Evolutionary conservation across 2,329 filamentous ascomycete species (phyloP).

Genomic region (Balansia obtecta): DNA sequence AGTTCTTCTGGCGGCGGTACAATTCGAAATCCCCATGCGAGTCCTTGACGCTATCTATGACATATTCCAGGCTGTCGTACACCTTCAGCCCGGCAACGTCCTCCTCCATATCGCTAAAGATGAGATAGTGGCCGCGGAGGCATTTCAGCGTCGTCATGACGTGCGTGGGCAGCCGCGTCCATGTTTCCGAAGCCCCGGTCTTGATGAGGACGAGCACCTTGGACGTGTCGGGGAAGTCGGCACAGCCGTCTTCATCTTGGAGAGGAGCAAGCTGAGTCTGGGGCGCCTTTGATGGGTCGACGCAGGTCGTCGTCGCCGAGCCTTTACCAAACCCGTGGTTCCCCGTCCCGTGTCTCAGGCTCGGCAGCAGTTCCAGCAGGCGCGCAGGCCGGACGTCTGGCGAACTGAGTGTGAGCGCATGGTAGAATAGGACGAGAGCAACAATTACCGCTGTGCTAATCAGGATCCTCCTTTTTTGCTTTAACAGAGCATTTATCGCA

Average conservation of each 20-base stretch:
- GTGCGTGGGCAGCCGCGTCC: slow-evolving; percentile 38
- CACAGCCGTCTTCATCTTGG: slow-evolving; percentile 16
- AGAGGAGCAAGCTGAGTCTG: not conserved
- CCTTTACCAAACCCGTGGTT: not conserved
- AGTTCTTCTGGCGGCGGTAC: slow-evolving; percentile 31
- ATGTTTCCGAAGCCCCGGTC: slow-evolving; percentile 44
- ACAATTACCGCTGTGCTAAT: not conserved
- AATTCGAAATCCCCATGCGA: slow-evolving; percentile 37
- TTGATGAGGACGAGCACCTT: slow-evolving; percentile 41
- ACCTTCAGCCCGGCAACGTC: slow-evolving; percentile 30
- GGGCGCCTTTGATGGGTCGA: not conserved
- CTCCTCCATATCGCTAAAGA: slow-evolving; percentile 46
- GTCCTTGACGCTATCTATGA: slow-evolving; percentile 28
- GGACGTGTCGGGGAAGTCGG: slow-evolving; percentile 29
- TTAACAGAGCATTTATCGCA: not conserved
- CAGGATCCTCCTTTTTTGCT: not conserved
- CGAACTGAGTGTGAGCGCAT: not conserved
- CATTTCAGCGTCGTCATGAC: slow-evolving; percentile 40
- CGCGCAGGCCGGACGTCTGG: not conserved
- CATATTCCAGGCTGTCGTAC: slow-evolving; percentile 32
- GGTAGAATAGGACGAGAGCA: not conserved
- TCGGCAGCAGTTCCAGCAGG: not conserved
- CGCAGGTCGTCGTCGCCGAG: too few species aligned
- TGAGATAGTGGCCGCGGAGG: slow-evolving; percentile 34
- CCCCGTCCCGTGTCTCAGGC: not conserved